Evolutionary conservation across 345 rosid species (phyloP), one percentile per base, ranked within the genome.

Genomic region (Lenwebbia sp.): DNA sequence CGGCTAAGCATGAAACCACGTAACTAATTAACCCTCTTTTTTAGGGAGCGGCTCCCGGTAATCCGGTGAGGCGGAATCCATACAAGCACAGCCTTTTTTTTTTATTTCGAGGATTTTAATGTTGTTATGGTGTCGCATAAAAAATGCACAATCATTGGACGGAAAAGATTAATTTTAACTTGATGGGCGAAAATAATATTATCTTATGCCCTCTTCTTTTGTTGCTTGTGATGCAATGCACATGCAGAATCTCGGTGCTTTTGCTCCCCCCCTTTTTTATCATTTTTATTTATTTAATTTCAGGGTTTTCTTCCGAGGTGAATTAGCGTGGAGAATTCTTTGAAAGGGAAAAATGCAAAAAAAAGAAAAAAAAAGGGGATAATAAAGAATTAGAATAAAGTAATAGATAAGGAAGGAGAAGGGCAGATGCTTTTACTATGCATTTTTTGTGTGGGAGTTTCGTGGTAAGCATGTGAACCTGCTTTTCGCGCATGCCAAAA

Each of bases 91-190:
- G 47, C 81, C 81, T 70, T 37, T 70, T 30, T 9, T 13, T 6
- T 11, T 44, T 44, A 70, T 37, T 70, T 1, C 7, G 81, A 22
- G 81, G 47, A 19, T 37, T 70, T 33, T 70, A 70, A 70, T 33
- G 37, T 33, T 10, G 78, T 4, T 6, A 2, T 5, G 44, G 44
- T 4, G 47, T 70, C 47, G 78, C 78, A 70, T 70, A 19, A 37
- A 49, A 84, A 28, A 47, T 21, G 82, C 51, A 90, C 91, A 91
- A 94, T 95, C 88, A 94, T 92, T 93, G 92, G 87, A 85, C 47
- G 92, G 85, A 94, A 95, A 94, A 95, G 96, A 92, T 87, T 87
- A 70, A 87, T 85, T 95, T 92, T 91, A 92, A 89, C 94, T 90
- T 37, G 83, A 88, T 92, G 88, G 47, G 81, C 87, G 60, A 85